Base-by-base conservation (phyloP, 164 flowering plant species). In the Nelumbo lutea region DNA sequence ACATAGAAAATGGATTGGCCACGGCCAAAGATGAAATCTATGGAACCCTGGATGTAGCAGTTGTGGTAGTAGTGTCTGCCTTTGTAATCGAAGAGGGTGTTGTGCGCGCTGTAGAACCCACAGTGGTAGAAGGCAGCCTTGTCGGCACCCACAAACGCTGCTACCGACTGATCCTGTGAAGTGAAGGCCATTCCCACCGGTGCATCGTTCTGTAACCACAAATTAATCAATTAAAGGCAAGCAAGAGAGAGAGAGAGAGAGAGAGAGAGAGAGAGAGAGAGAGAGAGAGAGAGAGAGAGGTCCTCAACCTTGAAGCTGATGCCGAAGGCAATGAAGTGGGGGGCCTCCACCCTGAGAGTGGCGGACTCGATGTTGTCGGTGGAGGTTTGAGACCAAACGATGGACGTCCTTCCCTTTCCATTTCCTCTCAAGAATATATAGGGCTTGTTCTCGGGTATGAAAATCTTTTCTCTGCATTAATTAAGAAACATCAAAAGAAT, bases 41-140 rank as follows among this genome's bases (percentile, higher is more conserved):
- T 77, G 42, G 97, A 85, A 72, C 98, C 98, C n/a, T 90, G 96
- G 67, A 93, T 86, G 81, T 91, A 91, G 76, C 97, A 91, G 9
- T 72, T 75, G 3, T 85, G 83, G 42, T 90, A 90, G 76, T 82
- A 90, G 70, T 92, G 98, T 39, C 90, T 75, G 59, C 96, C 98
- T 72, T 78, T 90, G 65, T 80, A 70, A 65, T 91, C 97, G 59
- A 87, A 90, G 47, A 88, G 86, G 10, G 95, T 92, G 81, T 92
- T 92, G 62, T 88, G 91, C 8, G 81, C 76, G 72, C 97, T 94
- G 77, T 75, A 88, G 73, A 94, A 94, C 46, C 79, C 88, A 70
- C 98, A 94, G 50, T 89, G 90, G 77, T 94, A 91, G 74, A 91
- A 94, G 45, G 98, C 90, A 42, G 71, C 88, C 82, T 68, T 88